Evolutionary conservation across 1,284 basidiomycete species (phyloP).

Genomic region (Malassezia cuniculi): DNA sequence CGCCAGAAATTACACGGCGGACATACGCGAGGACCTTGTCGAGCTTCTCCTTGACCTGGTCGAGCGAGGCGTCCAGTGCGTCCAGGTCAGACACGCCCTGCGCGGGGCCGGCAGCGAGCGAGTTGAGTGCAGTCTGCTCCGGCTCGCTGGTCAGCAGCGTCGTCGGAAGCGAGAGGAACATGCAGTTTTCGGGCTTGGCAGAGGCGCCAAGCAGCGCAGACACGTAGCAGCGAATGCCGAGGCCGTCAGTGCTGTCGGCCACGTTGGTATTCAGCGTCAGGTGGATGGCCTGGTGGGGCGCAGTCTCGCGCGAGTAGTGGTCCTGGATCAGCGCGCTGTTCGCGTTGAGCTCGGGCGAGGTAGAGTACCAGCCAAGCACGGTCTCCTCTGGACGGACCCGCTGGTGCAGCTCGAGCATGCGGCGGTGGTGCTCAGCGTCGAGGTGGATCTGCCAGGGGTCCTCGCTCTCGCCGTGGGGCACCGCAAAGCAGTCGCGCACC

Average conservation of each 20-base stretch:
- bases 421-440: slow-evolving; percentile 88
- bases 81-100: slow-evolving; percentile 33
- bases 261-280: slow-evolving; percentile 79
- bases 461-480: slow-evolving; percentile 56
- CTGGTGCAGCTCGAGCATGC: slow-evolving; percentile 79
- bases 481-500: slow-evolving; percentile 39
- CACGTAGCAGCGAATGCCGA: slow-evolving; percentile 69
- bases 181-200: slow-evolving; percentile 39
- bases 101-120: slow-evolving; percentile 59
- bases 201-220: slow-evolving; percentile 52
- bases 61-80: slow-evolving; percentile 58
- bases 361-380: slow-evolving; percentile 66
- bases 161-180: slow-evolving; percentile 37
- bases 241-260: slow-evolving; percentile 23
- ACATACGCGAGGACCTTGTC: slow-evolving; percentile 79
- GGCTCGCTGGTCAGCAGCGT: slow-evolving; percentile 45
- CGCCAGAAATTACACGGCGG: slow-evolving; percentile 63
- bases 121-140: slow-evolving; percentile 44
- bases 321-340: slow-evolving; percentile 97
- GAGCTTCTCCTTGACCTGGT: slow-evolving; percentile 63
- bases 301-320: slow-evolving; percentile 86
- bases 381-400: slow-evolving; percentile 71
- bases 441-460: slow-evolving; percentile 56
- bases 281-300: slow-evolving; percentile 78
- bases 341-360: slow-evolving; percentile 66